phyloP scores from a whole-genome alignment of 169 alveolate species.

The Blepharisma undulans region DNA sequence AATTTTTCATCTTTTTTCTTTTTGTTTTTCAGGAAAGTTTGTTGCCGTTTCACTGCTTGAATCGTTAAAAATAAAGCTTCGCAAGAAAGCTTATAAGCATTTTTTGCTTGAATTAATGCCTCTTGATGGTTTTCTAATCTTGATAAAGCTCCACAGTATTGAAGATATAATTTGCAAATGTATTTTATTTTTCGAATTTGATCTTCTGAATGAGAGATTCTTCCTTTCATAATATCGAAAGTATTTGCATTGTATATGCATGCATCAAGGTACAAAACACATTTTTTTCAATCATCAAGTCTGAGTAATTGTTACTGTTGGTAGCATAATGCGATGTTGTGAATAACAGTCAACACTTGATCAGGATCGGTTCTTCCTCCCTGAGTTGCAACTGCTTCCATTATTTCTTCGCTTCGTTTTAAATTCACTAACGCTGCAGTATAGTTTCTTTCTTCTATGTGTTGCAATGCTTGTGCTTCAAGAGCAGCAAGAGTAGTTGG shows the following conservation, averaged over 20 bases:
- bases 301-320: conserved; percentile 27
- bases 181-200: conserved; percentile 45
- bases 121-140: conserved; percentile 61
- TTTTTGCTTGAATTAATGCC: conserved; percentile 65
- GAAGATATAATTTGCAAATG: conserved; percentile 58
- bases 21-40: neutral
- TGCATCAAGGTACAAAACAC: neutral
- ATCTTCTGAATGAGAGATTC: neutral
- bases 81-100: conserved; percentile 40
- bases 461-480: neutral
- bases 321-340: conserved; percentile 31
- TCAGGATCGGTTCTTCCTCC: neutral
- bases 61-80: neutral
- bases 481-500: neutral
- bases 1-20: neutral
- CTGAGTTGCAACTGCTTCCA: neutral
- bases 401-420: neutral
- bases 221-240: neutral
- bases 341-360: conserved; percentile 5
- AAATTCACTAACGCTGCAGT: neutral
- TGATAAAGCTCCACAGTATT: conserved; percentile 71
- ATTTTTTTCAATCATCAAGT: neutral
- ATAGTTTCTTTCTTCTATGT: neutral
- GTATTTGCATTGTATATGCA: neutral
- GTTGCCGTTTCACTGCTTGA: neutral